Conservation (phyloP, 1,284 basidiomycete genomes). For the Jaminaea rosea region DNA sequence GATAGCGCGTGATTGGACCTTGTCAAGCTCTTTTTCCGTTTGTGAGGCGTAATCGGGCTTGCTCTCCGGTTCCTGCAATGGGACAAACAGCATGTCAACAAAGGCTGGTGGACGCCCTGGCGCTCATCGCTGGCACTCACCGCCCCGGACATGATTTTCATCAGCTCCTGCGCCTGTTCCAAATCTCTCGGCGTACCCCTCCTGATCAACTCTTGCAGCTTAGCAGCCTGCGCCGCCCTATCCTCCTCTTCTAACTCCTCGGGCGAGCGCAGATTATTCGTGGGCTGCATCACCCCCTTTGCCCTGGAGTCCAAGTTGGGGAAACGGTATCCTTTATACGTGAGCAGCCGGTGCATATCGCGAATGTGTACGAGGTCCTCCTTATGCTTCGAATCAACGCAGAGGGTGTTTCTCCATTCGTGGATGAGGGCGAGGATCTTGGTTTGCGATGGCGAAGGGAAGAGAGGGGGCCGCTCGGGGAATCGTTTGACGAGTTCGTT, state of each 20-base stretch:
- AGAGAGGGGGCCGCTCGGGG: constrained; percentile 90
- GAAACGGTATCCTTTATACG: constrained; percentile 62
- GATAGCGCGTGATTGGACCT: constrained; percentile 87
- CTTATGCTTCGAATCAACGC: constrained; percentile 78
- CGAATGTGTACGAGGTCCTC: constrained; percentile 94
- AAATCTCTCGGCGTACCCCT: constrained; percentile 91
- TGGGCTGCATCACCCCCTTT: constrained; percentile 37
- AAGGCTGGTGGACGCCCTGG: neutral
- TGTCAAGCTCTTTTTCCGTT: constrained; percentile 79
- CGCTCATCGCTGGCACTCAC: constrained; percentile 49
- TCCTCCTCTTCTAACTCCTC: constrained; percentile 96
- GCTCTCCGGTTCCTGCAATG: constrained; percentile 78
- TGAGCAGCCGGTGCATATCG: constrained; percentile 91
- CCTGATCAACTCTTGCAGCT: constrained; percentile 94
- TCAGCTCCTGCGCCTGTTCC: constrained; percentile 89
- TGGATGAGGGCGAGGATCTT: constrained; percentile 88
- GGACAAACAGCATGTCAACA: neutral
- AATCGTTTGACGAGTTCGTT: constrained; percentile 97
- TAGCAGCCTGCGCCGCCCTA: constrained; percentile 85
- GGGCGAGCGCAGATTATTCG: constrained; percentile 78
- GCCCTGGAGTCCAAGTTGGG: constrained; percentile 39
- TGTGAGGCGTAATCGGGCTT: constrained; percentile 87
- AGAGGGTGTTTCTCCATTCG: constrained; percentile 90
- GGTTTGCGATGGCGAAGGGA: constrained; percentile 87
- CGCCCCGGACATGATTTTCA: constrained; percentile 90